Percentiles rank a stretch among this genome's conserved stretches.
Evolutionary conservation across 225 moss, liverwort and hornwort species (phyloP).

Genomic region (Climacium dendroides): DNA sequence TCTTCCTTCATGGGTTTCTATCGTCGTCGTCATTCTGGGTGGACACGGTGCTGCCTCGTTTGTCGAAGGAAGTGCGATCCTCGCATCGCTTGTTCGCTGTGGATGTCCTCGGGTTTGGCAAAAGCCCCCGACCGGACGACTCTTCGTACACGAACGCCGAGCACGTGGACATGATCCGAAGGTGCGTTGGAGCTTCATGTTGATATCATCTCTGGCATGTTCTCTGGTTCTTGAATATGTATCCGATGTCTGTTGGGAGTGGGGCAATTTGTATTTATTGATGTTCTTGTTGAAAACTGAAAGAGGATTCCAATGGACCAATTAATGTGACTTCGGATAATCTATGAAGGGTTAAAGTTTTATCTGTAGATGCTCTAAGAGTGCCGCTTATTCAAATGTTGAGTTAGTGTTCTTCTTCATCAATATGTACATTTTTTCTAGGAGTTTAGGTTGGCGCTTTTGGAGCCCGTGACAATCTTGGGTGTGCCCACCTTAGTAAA

Average conservation of each 20-base stretch:
- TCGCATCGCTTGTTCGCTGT: slow-evolving; percentile 65
- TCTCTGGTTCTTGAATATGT: not conserved
- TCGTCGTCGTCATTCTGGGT: slow-evolving; percentile 73
- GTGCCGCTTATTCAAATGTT: not conserved
- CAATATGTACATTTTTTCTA: no score
- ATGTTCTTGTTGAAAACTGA: not conserved
- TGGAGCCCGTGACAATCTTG: no score
- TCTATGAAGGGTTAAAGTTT: not conserved
- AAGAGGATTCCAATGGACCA: not conserved
- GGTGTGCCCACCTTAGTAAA: not conserved
- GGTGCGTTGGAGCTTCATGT: not conserved
- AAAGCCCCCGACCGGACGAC: slow-evolving; percentile 58
- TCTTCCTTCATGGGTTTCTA: slow-evolving; percentile 71
- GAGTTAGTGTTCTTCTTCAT: not conserved
- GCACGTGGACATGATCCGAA: slow-evolving; percentile 53
- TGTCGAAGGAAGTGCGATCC: slow-evolving; percentile 32
- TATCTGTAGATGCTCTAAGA: not conserved
- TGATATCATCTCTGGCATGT: not conserved
- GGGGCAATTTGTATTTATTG: not conserved
- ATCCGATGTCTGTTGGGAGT: not conserved
- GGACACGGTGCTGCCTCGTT: slow-evolving; percentile 53
- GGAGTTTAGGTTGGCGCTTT: not conserved
- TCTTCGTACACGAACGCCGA: slow-evolving; percentile 54
- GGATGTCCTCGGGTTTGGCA: slow-evolving; percentile 68
- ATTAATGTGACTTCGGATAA: not conserved